Base-by-base conservation (phyloP, 768 basidiomycete genomes). In the Gautieria morchelliformis region DNA sequence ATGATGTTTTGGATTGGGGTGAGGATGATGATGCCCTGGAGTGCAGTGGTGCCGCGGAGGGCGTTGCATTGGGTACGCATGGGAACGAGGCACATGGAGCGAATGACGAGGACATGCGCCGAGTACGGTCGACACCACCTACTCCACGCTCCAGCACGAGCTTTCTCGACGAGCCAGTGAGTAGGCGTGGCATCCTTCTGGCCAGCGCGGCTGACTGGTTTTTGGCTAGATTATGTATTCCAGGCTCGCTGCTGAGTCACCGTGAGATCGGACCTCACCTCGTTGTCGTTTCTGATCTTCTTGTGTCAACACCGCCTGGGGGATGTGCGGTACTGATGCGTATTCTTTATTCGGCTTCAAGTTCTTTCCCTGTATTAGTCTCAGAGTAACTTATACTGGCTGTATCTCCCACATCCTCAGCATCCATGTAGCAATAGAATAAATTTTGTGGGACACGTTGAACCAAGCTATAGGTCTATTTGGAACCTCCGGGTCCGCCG, bases 101-200 rank as follows among this genome's bases (percentile, higher is more conserved):
- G 8, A n/a, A 17, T 44, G 48, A 42, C 4, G 32, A 33, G 24
- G 53, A 55, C 24, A 47, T 55, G 32, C 52, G 52, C 17, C 52
- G 52, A 19, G 22, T 44, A 19, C 27, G 47, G 24, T 46, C 58
- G 44, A 53, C 58, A 9, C 45, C 58, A 37, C 52, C 58, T 32
- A 57, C 56, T 11, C 56, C 56, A 17, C 33, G 56, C 19, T 40
- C 44, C 20, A 35, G 55, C 11, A 22, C 32, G 19, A 27, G 45
- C 42, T 47, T 14, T 48, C 11, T 57, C 20, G 3, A 57, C 12
- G 56, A 40, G 14, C 46, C 56, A 10, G 56, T 57, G 22, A 32
- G 56, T 57, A 39, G 24, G 27, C n/a, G 14, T 39, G 10, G 45
- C 45, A 20, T 5, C 45, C 35, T 27, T 27, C 27, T 10, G 14